Percentiles rank a stretch among this genome's conserved stretches.
phyloP scores from a whole-genome alignment of 768 basidiomycete genomes.

The Suillus alpinus region DNA sequence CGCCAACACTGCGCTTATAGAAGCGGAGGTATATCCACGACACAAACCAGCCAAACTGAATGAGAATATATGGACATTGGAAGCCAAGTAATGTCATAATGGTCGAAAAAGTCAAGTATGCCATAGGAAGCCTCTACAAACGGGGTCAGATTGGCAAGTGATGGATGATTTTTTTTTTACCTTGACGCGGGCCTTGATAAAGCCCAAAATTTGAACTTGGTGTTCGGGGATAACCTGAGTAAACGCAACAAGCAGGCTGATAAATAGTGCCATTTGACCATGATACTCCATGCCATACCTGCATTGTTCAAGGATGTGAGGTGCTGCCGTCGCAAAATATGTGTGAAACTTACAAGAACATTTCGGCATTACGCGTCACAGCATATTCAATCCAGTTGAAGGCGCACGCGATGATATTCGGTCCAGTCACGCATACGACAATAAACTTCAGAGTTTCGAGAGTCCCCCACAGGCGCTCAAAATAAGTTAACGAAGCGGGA shows the following conservation, averaged over 20 bases:
- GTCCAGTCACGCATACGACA: slow-evolving; percentile 67
- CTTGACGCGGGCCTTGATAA: slow-evolving; percentile 87
- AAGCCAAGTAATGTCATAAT: slow-evolving; percentile 79
- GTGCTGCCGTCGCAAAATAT: slow-evolving; percentile 11
- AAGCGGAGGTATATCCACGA: slow-evolving; percentile 95
- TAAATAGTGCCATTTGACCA: slow-evolving; percentile 90
- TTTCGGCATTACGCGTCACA: slow-evolving; percentile 62
- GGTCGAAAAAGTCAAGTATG: slow-evolving; percentile 86
- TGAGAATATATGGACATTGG: slow-evolving; percentile 88
- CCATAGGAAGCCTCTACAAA: slow-evolving; percentile 87
- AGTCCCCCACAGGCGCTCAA: slow-evolving; percentile 94
- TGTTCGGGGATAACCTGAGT: slow-evolving; percentile 98
- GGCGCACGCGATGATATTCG: slow-evolving; percentile 86
- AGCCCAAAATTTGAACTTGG: slow-evolving; percentile 89
- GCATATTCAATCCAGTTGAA: slow-evolving; percentile 88
- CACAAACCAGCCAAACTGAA: slow-evolving; percentile 99
- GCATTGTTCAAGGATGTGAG: slow-evolving; percentile 7
- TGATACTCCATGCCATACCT: slow-evolving; percentile 90
- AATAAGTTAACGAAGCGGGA: slow-evolving; percentile 80
- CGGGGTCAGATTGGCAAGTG: slow-evolving; percentile 2
- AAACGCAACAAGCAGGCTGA: slow-evolving; percentile 89
- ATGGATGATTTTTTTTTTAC: slow-evolving; percentile 34
- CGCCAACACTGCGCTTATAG: slow-evolving; percentile 83
- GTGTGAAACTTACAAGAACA: slow-evolving; percentile 66
- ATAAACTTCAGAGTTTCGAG: slow-evolving; percentile 86